Percentiles rank a stretch among this genome's conserved stretches.
Evolutionary conservation across 192 early-diverging fungal species (phyloP).

Genomic region (Coemansia sp.): DNA sequence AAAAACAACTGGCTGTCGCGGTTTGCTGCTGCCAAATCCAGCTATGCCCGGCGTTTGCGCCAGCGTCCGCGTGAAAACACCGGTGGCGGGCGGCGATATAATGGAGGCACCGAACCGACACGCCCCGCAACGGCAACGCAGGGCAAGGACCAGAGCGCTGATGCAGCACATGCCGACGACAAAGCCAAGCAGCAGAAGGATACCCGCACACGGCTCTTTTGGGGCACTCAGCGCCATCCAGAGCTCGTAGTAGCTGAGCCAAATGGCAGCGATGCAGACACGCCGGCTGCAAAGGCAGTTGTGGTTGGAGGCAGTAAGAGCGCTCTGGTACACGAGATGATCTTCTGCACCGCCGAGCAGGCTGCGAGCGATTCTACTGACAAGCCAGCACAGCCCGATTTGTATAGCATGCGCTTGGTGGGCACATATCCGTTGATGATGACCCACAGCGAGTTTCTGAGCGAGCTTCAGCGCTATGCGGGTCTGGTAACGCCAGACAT

Average conservation of each 20-base stretch:
- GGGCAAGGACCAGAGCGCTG: conserved; percentile 18
- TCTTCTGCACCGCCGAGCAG: conserved; percentile 50
- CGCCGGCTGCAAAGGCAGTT: not conserved
- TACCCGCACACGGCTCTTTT: conserved; percentile 50
- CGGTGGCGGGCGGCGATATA: conserved; percentile 18
- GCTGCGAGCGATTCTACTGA: not conserved
- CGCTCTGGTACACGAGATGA: conserved; percentile 64
- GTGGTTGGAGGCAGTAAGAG: conserved; percentile 53
- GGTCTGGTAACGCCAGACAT: conserved; percentile 43
- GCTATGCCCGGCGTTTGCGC: conserved; percentile 44
- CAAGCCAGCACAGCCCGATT: not conserved
- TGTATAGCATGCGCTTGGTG: conserved; percentile 35
- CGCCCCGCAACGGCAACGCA: conserved; percentile 10
- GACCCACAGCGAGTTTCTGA: conserved; percentile 37
- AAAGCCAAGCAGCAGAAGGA: conserved; percentile 30
- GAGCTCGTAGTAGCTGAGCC: conserved; percentile 41
- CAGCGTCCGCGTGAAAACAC: conserved; percentile 47
- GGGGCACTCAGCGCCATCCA: conserved; percentile 57
- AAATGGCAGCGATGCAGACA: not conserved
- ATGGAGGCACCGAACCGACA: conserved; percentile 9
- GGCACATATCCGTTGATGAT: conserved; percentile 46
- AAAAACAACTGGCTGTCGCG: conserved; percentile 58
- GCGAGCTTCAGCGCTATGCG: conserved; percentile 52
- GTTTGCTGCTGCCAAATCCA: conserved; percentile 56
- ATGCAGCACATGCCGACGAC: conserved; percentile 21